phyloP scores from a whole-genome alignment of 176 grass and related monocot species.

The Oryza australiensis region DNA sequence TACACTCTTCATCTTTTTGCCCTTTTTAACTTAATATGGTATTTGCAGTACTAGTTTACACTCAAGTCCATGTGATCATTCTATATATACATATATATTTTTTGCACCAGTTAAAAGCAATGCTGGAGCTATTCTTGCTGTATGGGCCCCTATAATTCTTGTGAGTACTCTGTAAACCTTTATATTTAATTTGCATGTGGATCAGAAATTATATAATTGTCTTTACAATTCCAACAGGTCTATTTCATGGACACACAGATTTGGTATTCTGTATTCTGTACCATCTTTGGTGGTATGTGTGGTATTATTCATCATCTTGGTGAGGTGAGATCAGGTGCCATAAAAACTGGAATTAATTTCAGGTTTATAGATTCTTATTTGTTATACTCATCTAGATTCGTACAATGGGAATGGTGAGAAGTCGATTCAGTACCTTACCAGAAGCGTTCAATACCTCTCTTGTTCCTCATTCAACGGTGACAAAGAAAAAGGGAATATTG shows the following conservation, averaged over 20 bases:
- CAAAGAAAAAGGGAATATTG: slow-evolving; percentile 59
- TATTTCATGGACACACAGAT: slow-evolving; percentile 99
- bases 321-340: slow-evolving; percentile 62
- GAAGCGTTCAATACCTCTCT: slow-evolving; percentile 81
- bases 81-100: no score
- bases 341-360: slow-evolving; percentile 20
- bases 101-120: slow-evolving; percentile 78
- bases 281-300: slow-evolving; percentile 94
- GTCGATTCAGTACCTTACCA: slow-evolving; percentile 77
- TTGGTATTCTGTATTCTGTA: slow-evolving; percentile 99
- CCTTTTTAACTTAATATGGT: slow-evolving; percentile 4
- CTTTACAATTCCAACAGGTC: slow-evolving; percentile 62
- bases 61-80: slow-evolving; percentile 21
- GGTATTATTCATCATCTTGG: slow-evolving; percentile 95
- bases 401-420: slow-evolving; percentile 99
- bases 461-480: slow-evolving; percentile 59
- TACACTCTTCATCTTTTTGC: slow-evolving; percentile 1
- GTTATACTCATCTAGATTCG: slow-evolving; percentile 66
- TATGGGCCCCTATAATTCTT: slow-evolving; percentile 85
- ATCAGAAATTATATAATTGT: slow-evolving; percentile 9
- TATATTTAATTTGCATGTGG: slow-evolving; percentile 33
- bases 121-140: slow-evolving; percentile 90
- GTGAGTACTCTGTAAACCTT: slow-evolving; percentile 52
- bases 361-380: slow-evolving; percentile 37
- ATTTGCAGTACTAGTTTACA: slow-evolving; percentile 17